phyloP scores from a whole-genome alignment of 2,329 filamentous ascomycete species.

The Delphinella strobiligena region DNA sequence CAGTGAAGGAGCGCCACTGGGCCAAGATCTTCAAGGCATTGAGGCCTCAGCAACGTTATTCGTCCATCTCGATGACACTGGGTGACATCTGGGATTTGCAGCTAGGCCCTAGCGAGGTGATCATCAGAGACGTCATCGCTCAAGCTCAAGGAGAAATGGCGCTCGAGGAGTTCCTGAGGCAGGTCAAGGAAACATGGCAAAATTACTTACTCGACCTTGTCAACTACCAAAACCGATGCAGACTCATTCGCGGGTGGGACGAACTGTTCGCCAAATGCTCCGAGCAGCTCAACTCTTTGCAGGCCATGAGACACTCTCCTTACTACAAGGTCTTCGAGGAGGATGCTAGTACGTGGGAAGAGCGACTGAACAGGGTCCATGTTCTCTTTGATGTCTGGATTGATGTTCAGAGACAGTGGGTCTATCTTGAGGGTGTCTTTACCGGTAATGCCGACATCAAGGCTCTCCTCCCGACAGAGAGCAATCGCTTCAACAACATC shows the following conservation, averaged over 20 bases:
- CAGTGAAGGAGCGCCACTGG: constrained; percentile 94
- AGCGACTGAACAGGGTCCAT: constrained; percentile 93
- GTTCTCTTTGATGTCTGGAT: constrained; percentile 99
- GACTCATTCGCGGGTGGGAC: constrained; percentile 94
- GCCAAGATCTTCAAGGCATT: constrained; percentile 94
- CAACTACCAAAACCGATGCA: constrained; percentile 95
- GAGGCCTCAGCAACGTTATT: constrained; percentile 86
- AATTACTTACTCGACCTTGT: constrained; percentile 90
- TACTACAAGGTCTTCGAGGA: constrained; percentile 99
- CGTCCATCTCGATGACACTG: constrained; percentile 86
- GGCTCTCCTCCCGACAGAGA: constrained; percentile 90
- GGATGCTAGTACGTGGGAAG: constrained; percentile 92
- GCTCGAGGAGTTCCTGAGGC: constrained; percentile 90
- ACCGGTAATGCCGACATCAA: constrained; percentile 99
- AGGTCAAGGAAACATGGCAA: constrained; percentile 93
- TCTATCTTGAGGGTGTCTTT: constrained; percentile 97
- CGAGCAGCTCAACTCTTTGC: constrained; percentile 91
- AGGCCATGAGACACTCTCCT: constrained; percentile 97
- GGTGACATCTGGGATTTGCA: constrained; percentile 98
- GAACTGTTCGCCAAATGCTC: constrained; percentile 97
- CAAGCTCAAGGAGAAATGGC: constrained; percentile 98
- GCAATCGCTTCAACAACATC: constrained; percentile 95
- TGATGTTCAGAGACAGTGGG: constrained; percentile 99
- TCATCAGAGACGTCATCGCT: constrained; percentile 85
- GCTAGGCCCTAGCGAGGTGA: constrained; percentile 69